Percentiles rank a stretch among this genome's conserved stretches.
These are phyloP conservation scores for Primulina huaijiensis DNA, from an alignment of 257 asterid genomes.

Conservation along the genomic window DNA sequence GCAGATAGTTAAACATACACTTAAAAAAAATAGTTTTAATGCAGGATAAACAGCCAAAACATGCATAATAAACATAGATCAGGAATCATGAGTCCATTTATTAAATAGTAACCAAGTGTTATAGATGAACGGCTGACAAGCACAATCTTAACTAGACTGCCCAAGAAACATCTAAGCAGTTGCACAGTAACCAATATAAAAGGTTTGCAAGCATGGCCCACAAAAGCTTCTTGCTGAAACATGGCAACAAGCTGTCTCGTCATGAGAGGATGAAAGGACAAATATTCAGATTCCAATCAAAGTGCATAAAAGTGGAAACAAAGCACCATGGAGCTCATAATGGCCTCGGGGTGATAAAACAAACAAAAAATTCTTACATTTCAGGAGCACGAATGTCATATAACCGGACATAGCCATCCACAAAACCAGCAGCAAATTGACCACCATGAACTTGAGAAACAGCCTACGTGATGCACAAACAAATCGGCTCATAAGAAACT, in stretches of 20 bases:
- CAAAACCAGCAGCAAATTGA: conserved; percentile 88
- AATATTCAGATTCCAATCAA: conserved; percentile 14
- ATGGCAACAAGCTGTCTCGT: not conserved
- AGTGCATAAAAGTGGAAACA: not conserved
- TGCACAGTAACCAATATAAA: not conserved
- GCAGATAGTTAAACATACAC: not conserved
- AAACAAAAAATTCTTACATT: conserved; percentile 49
- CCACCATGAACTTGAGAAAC: conserved; percentile 92
- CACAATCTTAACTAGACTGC: not conserved
- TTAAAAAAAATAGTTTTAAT: not conserved
- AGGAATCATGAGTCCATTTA: not conserved
- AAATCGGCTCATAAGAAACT: conserved; percentile 15
- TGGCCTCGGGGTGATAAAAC: not conserved
- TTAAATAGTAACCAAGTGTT: not conserved
- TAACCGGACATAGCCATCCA: conserved; percentile 75
- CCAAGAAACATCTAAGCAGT: not conserved
- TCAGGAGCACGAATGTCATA: conserved; percentile 80
- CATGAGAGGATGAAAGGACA: not conserved
- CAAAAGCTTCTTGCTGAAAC: not conserved
- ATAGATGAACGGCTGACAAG: not conserved
- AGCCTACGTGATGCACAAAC: conserved; percentile 44
- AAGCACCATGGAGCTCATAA: conserved; percentile 7
- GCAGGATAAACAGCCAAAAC: conserved; percentile 12
- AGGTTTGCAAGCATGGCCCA: not conserved
- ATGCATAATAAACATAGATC: not conserved